Evolutionary conservation across 2,329 filamentous ascomycete genomes (phyloP), one percentile per base, ranked within the genome.

Genomic region (Clarireedia monteithiana): DNA sequence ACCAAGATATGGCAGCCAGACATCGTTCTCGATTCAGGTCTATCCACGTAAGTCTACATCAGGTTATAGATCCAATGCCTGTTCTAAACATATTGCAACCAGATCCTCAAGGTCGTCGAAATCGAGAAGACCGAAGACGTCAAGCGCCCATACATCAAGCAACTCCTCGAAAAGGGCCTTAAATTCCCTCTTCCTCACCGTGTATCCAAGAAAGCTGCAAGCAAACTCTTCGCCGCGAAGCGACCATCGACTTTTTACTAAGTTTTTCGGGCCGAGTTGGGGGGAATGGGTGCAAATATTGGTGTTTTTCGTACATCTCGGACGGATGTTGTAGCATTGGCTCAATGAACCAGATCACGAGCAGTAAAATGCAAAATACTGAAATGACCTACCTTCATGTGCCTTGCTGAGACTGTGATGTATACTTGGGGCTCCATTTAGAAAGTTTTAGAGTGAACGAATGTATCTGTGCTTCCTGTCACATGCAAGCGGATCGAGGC

Each of bases 1-100:
- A 99, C 88, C 89, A 94, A 79, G 94, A 99, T 82, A 97, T 99
- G 94, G 91, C 94, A 69, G 92, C 95, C 77, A 90, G 94, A 76
- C 94, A 99, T 86, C 91, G 89, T 75, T 87, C 94, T 73, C 89
- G 94, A 72, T 99, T 99, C 84, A 86, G 94, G 79, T 95, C 89
- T 69, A 94, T 99, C 76, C 91, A 96, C 85, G 92, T 96, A 91
- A 66, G 91, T 82, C 65, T 23, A 45, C 45, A 57, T 44, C 10
- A 15, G 6, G 6, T 24, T 30, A 15, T 6, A 10, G 10, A 14
- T 50, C 30, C 15, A 52, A 39, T 50, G 20, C 36, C 10, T 12
- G 14, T 57, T 46, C 59, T 62, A 55, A 59, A 49, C 45, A 52
- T 20, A 40, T 7, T 23, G 44, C 26, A 9, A 56, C 61, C 68